Evolutionary conservation across 805 yeast genomes (phyloP).

Genomic region (Isabelozyma pseudorhagii): DNA sequence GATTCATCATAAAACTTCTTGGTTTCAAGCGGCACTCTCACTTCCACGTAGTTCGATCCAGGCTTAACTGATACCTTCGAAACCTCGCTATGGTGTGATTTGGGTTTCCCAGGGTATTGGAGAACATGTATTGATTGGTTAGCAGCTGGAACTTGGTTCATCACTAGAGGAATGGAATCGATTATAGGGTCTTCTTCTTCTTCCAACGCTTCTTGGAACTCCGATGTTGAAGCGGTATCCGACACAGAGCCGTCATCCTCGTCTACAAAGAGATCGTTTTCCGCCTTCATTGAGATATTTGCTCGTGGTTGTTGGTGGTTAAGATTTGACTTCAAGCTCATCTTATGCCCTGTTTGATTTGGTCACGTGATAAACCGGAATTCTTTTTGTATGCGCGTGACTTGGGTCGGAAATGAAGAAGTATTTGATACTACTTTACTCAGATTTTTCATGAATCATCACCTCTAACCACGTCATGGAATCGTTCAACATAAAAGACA

Average conservation of each 20-base stretch:
- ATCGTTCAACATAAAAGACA: conserved; percentile 72
- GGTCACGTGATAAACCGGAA: no score
- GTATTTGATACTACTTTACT: no score
- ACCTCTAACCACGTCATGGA: background rate
- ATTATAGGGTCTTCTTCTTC: conserved; percentile 36
- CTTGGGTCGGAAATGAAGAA: no score
- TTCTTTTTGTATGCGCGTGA: no score
- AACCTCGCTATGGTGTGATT: conserved; percentile 17
- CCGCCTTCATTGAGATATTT: background rate
- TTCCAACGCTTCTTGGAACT: conserved; percentile 8
- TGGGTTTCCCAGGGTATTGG: conserved; percentile 56
- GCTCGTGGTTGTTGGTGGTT: background rate
- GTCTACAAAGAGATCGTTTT: conserved; percentile 15
- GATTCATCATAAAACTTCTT: conserved; percentile 61
- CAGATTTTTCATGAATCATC: background rate
- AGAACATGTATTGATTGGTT: conserved; percentile 31
- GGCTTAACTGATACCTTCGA: conserved; percentile 56
- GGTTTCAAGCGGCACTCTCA: conserved; percentile 74
- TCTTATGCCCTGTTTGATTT: no score
- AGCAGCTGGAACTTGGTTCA: conserved; percentile 21
- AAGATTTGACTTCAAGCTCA: no score
- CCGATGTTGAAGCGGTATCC: conserved; percentile 8
- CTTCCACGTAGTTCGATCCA: conserved; percentile 61
- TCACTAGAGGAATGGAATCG: conserved; percentile 34
- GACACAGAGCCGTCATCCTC: conserved; percentile 19